Conservation (phyloP, 805 yeast genomes). For the Pichia gijzeniarum region DNA sequence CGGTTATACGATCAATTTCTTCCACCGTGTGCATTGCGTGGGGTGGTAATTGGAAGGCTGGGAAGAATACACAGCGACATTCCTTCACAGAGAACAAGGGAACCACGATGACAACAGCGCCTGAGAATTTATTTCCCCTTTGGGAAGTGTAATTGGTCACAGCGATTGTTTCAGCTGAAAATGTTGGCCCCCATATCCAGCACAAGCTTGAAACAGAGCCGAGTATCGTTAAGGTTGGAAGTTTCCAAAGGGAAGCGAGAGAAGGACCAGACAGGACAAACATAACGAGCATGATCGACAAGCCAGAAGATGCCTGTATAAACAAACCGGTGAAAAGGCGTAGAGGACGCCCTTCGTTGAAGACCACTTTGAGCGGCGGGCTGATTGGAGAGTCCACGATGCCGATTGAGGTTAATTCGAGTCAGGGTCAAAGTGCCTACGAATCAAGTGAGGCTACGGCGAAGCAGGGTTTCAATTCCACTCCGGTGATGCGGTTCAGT, state of each 20-base stretch:
- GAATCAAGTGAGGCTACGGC: constrained; percentile 26
- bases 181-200: no score
- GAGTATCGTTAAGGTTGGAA: no score
- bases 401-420: constrained; percentile 18
- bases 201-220: neutral
- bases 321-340: constrained; percentile 14
- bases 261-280: neutral
- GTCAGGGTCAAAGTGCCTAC: constrained; percentile 17
- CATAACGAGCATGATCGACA: neutral
- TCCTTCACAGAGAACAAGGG: neutral
- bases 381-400: constrained; percentile 25
- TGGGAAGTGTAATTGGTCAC: constrained; percentile 5
- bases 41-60: constrained; percentile 21
- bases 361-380: constrained; percentile 14
- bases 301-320: no score
- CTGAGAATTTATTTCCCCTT: neutral
- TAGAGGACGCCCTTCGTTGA: constrained; percentile 29
- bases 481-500: constrained; percentile 30
- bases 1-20: neutral
- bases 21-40: neutral
- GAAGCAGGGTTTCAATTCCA: constrained; percentile 25
- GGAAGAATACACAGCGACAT: neutral
- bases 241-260: no score
- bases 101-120: neutral
- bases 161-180: neutral